Conservation (phyloP, 345 rosid genomes). For the Citrus maxima region DNA sequence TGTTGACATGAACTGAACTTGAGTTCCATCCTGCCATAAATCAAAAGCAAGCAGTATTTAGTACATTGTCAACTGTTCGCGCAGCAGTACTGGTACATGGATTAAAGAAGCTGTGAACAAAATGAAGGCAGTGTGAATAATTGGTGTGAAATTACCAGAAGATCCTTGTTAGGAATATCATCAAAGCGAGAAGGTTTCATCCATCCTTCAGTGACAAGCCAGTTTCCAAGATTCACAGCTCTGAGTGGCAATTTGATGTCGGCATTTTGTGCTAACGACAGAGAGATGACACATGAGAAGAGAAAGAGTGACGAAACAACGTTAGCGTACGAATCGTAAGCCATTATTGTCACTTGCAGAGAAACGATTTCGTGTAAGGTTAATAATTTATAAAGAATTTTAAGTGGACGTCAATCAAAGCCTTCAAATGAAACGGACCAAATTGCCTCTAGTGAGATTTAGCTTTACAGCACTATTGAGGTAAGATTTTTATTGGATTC, state of each 20-base stretch:
- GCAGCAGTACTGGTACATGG: too few relatives aligned
- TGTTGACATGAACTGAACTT: conserved; percentile 30
- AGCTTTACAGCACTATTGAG: too few relatives aligned
- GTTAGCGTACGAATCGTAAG: neutral
- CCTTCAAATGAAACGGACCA: too few relatives aligned
- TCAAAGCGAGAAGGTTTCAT: conserved; percentile 29
- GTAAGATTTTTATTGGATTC: too few relatives aligned
- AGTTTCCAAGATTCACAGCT: conserved; percentile 25
- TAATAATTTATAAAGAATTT: too few relatives aligned
- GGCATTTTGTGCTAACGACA: neutral
- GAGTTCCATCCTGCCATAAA: conserved; percentile 34
- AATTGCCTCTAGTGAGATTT: too few relatives aligned
- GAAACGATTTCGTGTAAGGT: neutral
- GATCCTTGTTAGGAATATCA: conserved; percentile 35
- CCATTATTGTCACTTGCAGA: neutral
- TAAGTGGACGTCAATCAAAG: neutral
- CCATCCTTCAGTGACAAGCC: conserved; percentile 31
- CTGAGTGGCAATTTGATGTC: conserved; percentile 7
- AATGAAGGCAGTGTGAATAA: too few relatives aligned
- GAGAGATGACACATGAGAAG: neutral
- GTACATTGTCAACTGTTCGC: too few relatives aligned
- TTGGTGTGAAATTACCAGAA: conserved; percentile 9
- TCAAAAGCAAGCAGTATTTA: neutral
- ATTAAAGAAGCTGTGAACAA: too few relatives aligned
- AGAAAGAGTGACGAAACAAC: neutral